Percentiles rank a stretch among this genome's conserved stretches.
phyloP scores from a whole-genome alignment of 2,329 filamentous ascomycete species.

The Gaeumannomyces sp. region DNA sequence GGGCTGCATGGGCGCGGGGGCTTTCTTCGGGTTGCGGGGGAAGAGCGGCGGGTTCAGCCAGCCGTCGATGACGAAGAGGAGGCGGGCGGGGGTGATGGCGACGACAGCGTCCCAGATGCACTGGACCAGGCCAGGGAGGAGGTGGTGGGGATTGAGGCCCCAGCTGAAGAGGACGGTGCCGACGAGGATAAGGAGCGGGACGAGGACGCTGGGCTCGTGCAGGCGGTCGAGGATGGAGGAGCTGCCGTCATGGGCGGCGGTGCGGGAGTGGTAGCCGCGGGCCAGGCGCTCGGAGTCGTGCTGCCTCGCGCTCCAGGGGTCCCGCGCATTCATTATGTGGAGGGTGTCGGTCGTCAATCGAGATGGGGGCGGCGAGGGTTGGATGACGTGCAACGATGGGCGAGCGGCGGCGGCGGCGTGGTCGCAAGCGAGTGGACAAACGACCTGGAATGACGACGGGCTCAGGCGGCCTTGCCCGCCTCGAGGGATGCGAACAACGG shows the following conservation, averaged over 20 bases:
- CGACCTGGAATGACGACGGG: neutral
- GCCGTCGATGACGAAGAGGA: constrained; percentile 52
- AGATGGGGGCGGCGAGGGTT: constrained; percentile 12
- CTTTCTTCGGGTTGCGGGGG: constrained; percentile 18
- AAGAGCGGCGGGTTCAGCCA: constrained; percentile 45
- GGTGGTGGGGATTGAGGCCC: constrained; percentile 18
- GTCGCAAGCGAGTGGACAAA: neutral
- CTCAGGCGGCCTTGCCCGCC: neutral
- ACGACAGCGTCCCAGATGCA: constrained; percentile 55
- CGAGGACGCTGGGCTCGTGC: constrained; percentile 28
- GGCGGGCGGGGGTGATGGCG: constrained; percentile 45
- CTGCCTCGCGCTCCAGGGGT: constrained; percentile 21
- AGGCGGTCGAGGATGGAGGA: constrained; percentile 25
- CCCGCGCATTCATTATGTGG: constrained; percentile 32
- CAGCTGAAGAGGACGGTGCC: constrained; percentile 29
- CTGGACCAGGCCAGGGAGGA: constrained; percentile 33
- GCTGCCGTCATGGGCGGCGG: constrained; percentile 15
- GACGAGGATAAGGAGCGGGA: constrained; percentile 28
- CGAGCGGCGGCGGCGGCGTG: neutral
- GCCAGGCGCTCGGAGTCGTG: constrained; percentile 16
- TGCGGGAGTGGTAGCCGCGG: constrained; percentile 16
- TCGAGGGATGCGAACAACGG: neutral
- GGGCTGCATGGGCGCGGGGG: constrained; percentile 26
- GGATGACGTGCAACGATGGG: neutral
- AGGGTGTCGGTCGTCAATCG: constrained; percentile 3